Conservation (phyloP, 805 yeast genomes). For the Ogataea paraovalis region DNA sequence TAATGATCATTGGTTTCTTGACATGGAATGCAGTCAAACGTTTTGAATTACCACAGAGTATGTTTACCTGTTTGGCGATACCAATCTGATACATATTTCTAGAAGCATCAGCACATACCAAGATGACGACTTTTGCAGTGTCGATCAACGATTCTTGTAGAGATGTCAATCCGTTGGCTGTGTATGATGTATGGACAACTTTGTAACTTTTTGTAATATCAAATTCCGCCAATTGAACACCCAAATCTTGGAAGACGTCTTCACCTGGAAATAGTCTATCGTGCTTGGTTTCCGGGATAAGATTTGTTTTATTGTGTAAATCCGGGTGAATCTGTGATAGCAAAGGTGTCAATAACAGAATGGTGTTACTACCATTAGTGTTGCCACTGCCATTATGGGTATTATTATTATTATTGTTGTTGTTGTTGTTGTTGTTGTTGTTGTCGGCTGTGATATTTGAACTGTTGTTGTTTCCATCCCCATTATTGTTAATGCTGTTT, state of each 20-base stretch:
- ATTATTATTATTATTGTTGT: neutral
- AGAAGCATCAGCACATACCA: constrained; percentile 54
- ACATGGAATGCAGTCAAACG: constrained; percentile 32
- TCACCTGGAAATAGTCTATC: constrained; percentile 35
- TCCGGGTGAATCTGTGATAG: constrained; percentile 31
- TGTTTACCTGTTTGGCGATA: constrained; percentile 52
- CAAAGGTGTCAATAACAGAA: constrained; percentile 32
- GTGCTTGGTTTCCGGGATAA: neutral
- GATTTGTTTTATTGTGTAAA: constrained; percentile 9
- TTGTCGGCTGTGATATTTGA: no score
- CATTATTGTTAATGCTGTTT: no score
- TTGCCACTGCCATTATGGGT: neutral
- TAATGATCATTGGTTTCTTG: constrained; percentile 48
- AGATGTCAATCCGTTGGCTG: constrained; percentile 52
- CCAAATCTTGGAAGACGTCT: constrained; percentile 51
- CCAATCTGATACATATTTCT: constrained; percentile 61
- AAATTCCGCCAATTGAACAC: constrained; percentile 40
- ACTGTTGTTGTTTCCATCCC: no score
- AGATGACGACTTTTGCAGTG: constrained; percentile 46
- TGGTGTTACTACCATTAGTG: constrained; percentile 15
- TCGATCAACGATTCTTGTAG: constrained; percentile 53
- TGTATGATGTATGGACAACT: constrained; percentile 54
- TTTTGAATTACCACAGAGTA: constrained; percentile 44
- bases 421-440: no score
- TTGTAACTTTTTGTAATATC: constrained; percentile 33